A percentile compares a stretch with the other conserved stretches of the same genome.
Conservation (phyloP, 371 early-diverging fungal genomes). For the Sporodiniella umbellata region DNA sequence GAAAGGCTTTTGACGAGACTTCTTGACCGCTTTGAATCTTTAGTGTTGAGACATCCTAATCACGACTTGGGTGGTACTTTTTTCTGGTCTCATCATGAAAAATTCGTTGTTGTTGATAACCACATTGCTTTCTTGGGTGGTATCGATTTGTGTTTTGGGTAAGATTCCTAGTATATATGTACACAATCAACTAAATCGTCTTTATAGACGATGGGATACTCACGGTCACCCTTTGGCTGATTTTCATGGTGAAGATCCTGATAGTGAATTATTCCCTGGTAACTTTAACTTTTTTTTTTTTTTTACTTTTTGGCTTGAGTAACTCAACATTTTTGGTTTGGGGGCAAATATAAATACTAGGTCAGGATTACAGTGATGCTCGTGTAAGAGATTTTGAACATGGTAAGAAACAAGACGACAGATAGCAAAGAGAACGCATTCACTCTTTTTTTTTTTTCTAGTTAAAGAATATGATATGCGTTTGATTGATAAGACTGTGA, state of each 20-base stretch:
- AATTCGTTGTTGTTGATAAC: constrained; percentile 74
- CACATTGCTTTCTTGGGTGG: constrained; percentile 89
- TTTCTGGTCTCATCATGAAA: constrained; percentile 76
- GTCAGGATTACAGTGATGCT: constrained; percentile 91
- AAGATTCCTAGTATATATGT: constrained; percentile 6
- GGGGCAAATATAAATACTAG: constrained; percentile 21
- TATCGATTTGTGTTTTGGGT: constrained; percentile 85
- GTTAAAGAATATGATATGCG: constrained; percentile 62
- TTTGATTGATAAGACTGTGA: constrained; percentile 60
- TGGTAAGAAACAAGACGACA: constrained; percentile 32
- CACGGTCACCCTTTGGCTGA: constrained; percentile 76
- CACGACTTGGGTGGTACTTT: constrained; percentile 66
- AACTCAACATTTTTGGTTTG: not conserved
- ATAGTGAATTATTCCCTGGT: constrained; percentile 42
- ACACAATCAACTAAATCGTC: no score
- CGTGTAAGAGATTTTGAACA: constrained; percentile 86
- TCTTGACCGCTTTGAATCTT: constrained; percentile 2
- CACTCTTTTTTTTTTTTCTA: constrained; percentile 2
- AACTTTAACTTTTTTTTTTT: constrained; percentile 8
- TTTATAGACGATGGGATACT: constrained; percentile 79
- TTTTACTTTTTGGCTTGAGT: no score
- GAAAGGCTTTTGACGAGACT: constrained; percentile 14
- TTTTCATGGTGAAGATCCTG: constrained; percentile 26
- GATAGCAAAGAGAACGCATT: not conserved
- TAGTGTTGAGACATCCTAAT: constrained; percentile 81